These are phyloP conservation scores for Amanita jacksonii DNA, from an alignment of 768 basidiomycete species.

Conservation along the genomic window DNA sequence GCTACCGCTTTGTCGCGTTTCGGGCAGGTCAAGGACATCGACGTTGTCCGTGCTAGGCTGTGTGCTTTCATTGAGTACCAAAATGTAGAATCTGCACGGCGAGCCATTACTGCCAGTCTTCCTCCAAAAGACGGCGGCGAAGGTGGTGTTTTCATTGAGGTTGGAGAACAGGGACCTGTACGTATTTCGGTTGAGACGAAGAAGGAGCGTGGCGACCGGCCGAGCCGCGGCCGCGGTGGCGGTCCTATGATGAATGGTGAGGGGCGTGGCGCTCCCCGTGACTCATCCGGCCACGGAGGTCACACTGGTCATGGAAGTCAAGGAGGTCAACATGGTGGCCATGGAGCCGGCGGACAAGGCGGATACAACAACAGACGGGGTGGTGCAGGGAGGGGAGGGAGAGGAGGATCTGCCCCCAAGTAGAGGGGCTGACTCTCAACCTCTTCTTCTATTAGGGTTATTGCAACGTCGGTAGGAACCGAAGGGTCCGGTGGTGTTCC, in stretches of 20 bases:
- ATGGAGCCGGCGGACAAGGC: conserved; percentile 18
- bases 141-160: conserved; percentile 76
- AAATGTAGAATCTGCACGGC: conserved; percentile 67
- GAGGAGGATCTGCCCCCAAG: conserved; percentile 4
- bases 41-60: conserved; percentile 79
- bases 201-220: conserved; percentile 86
- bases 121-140: conserved; percentile 68
- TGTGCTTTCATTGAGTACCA: conserved; percentile 94
- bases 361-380: conserved; percentile 8
- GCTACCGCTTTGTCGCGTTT: conserved; percentile 51
- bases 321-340: conserved; percentile 19
- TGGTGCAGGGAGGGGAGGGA: conserved; percentile 1
- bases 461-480: conserved; percentile 1
- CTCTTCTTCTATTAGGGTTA: not conserved
- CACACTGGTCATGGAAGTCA: no score
- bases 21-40: conserved; percentile 78
- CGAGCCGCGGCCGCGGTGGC: conserved; percentile 54
- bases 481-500: conserved; percentile 3
- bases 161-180: conserved; percentile 39
- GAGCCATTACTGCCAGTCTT: conserved; percentile 73
- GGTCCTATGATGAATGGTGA: conserved; percentile 41
- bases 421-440: conserved; percentile 2
- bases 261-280: conserved; percentile 32
- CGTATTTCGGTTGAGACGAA: conserved; percentile 78
- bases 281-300: conserved; percentile 1